These are phyloP conservation scores for Cladosporium velox DNA, from an alignment of 2,329 filamentous ascomycete genomes.

Conservation along the genomic window DNA sequence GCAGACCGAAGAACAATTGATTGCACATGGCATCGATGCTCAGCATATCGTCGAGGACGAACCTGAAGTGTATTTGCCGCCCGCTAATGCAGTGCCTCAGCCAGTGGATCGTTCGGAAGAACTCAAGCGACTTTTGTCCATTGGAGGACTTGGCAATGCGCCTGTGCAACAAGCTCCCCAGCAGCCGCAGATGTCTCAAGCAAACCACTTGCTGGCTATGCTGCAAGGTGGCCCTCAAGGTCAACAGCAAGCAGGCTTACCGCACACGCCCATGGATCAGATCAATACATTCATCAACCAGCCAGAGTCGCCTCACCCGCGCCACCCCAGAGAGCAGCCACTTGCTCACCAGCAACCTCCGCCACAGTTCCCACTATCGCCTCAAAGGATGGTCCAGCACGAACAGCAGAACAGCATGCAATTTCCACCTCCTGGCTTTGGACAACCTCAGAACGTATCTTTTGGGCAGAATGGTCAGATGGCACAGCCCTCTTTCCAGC, in stretches of 20 bases:
- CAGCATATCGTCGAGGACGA: conserved; percentile 4
- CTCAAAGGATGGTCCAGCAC: conserved; percentile 31
- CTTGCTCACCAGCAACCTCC: conserved; percentile 51
- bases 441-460: conserved; percentile 4
- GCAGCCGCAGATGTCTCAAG: conserved; percentile 40
- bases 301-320: conserved; percentile 54
- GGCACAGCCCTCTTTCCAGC: background rate
- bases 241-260: conserved; percentile 9
- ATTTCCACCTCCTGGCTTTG: conserved; percentile 14
- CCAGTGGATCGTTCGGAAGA: conserved; percentile 39
- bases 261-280: conserved; percentile 17
- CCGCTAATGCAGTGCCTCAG: conserved; percentile 21
- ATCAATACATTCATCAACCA: conserved; percentile 24
- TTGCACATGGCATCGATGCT: conserved; percentile 13
- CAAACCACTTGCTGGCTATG: conserved; percentile 59
- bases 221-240: conserved; percentile 46
- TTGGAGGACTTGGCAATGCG: conserved; percentile 33
- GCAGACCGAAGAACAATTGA: conserved; percentile 11
- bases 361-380: conserved; percentile 51
- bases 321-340: conserved; percentile 48
- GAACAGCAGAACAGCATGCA: conserved; percentile 31
- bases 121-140: conserved; percentile 54
- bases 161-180: background rate
- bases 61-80: conserved; percentile 5
- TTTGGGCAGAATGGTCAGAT: background rate